Evolutionary conservation across 2,329 filamentous ascomycete genomes (phyloP).

Genomic region (Colletotrichum agaves): DNA sequence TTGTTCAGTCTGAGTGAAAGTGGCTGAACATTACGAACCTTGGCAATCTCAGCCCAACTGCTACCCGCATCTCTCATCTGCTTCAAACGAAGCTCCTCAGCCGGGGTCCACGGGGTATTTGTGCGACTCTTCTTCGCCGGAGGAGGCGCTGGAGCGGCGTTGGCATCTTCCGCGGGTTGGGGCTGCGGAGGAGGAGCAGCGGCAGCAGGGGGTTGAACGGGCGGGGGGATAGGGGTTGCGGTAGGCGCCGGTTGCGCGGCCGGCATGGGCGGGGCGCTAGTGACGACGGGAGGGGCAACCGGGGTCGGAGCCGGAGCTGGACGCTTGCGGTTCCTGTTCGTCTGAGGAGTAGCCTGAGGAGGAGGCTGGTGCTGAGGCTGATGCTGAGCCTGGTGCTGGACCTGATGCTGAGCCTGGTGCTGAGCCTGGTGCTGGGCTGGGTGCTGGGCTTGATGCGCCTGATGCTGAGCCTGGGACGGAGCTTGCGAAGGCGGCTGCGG

Average conservation of each 20-base stretch:
- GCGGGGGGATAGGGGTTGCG: constrained; percentile 44
- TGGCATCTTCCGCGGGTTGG: constrained; percentile 48
- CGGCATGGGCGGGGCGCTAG: constrained; percentile 38
- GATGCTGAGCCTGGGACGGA: constrained; percentile 45
- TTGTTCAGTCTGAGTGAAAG: not conserved
- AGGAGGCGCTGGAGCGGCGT: constrained; percentile 54
- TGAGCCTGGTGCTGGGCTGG: constrained; percentile 20
- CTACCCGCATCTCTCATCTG: constrained; percentile 92
- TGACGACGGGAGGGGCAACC: constrained; percentile 47
- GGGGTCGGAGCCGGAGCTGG: constrained; percentile 53
- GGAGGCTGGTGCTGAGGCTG: constrained; percentile 43
- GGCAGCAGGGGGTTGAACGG: constrained; percentile 46
- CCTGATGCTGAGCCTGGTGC: not conserved
- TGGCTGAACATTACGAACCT: constrained; percentile 66
- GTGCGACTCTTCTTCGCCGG: constrained; percentile 92
- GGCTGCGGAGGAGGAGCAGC: constrained; percentile 46
- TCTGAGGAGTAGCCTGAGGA: constrained; percentile 48
- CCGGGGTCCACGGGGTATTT: constrained; percentile 98
- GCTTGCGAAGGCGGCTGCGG: constrained; percentile 51
- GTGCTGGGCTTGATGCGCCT: constrained; percentile 8
- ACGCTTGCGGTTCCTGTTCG: constrained; percentile 39
- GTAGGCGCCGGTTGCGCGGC: constrained; percentile 50
- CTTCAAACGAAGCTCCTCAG: constrained; percentile 92
- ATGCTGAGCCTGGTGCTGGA: constrained; percentile 23
- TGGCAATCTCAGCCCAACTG: constrained; percentile 98